Conservation (phyloP, 192 early-diverging fungal genomes). For the Helicostylum pulchrum region DNA sequence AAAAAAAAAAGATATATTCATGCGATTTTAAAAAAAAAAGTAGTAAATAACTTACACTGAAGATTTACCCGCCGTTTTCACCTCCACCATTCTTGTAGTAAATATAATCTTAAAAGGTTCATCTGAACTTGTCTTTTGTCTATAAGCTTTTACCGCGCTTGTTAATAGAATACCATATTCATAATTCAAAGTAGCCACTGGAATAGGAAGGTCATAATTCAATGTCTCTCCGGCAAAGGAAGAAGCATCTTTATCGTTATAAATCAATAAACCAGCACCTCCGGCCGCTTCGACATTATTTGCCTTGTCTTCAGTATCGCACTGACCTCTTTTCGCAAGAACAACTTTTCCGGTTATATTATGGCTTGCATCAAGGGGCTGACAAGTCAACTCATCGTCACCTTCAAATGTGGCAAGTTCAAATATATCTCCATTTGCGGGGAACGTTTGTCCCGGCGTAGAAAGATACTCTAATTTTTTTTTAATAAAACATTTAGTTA, state of each 20-base stretch:
- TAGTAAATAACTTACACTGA: slow-evolving; percentile 10
- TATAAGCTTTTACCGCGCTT: slow-evolving; percentile 1
- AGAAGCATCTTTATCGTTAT: slow-evolving; percentile 39
- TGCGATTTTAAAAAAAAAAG: no score
- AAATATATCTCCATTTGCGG: neutral
- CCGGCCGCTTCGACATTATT: slow-evolving; percentile 52
- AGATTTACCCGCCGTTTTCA: slow-evolving; percentile 21
- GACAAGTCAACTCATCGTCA: neutral
- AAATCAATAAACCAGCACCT: slow-evolving; percentile 60
- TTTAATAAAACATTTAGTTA: neutral
- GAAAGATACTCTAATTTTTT: neutral
- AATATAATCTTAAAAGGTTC: slow-evolving; percentile 15
- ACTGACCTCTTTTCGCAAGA: slow-evolving; percentile 60
- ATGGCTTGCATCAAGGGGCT: neutral
- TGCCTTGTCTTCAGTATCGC: slow-evolving; percentile 58
- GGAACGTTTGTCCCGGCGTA: neutral
- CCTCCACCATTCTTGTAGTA: slow-evolving; percentile 20
- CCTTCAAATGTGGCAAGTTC: neutral
- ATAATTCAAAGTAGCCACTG: slow-evolving; percentile 46
- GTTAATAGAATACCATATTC: slow-evolving; percentile 39
- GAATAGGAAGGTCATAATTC: slow-evolving; percentile 43
- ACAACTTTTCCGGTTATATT: slow-evolving; percentile 42
- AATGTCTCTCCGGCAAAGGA: neutral
- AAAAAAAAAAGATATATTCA: neutral
- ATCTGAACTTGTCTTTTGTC: neutral